Percentiles rank a stretch among this genome's conserved stretches.
Conservation (phyloP, 805 yeast genomes). For the Lachancea nothofagi region DNA sequence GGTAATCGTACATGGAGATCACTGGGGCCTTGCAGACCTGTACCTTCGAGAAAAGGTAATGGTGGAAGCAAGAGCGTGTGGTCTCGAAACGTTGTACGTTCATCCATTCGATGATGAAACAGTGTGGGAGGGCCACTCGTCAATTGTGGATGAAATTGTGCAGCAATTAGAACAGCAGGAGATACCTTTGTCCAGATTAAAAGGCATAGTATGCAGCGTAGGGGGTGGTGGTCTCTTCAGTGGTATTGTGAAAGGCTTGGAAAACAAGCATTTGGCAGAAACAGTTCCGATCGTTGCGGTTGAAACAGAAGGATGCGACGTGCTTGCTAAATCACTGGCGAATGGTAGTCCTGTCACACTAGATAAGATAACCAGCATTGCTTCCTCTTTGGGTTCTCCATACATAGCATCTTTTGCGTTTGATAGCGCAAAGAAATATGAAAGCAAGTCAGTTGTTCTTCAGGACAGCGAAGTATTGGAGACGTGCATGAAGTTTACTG, state of each 20-base stretch:
- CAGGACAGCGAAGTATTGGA: conserved; percentile 52
- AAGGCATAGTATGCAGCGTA: conserved; percentile 47
- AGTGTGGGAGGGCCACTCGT: conserved; percentile 52
- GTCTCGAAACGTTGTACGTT: conserved; percentile 41
- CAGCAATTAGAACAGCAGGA: conserved; percentile 22
- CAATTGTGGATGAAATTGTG: conserved; percentile 42
- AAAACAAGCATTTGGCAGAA: conserved; percentile 32
- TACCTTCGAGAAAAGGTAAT: conserved; percentile 34
- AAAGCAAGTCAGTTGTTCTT: conserved; percentile 39
- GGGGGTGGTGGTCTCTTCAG: conserved; percentile 57
- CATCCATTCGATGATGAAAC: conserved; percentile 49
- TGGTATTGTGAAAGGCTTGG: conserved; percentile 45
- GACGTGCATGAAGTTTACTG: conserved; percentile 46
- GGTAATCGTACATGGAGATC: conserved; percentile 42
- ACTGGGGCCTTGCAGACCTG: conserved; percentile 48
- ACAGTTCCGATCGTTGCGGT: conserved; percentile 42
- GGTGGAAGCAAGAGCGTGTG: neutral
- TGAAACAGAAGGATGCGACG: conserved; percentile 61
- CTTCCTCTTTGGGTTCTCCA: conserved; percentile 60
- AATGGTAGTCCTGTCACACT: conserved; percentile 42
- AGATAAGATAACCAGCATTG: conserved; percentile 47
- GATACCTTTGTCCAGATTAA: conserved; percentile 26
- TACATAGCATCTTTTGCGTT: conserved; percentile 48
- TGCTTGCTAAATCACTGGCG: conserved; percentile 46
- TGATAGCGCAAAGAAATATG: conserved; percentile 38